Evolutionary conservation across 768 basidiomycete species (phyloP), one percentile per base, ranked within the genome.

Genomic region (Pholiota conissans): DNA sequence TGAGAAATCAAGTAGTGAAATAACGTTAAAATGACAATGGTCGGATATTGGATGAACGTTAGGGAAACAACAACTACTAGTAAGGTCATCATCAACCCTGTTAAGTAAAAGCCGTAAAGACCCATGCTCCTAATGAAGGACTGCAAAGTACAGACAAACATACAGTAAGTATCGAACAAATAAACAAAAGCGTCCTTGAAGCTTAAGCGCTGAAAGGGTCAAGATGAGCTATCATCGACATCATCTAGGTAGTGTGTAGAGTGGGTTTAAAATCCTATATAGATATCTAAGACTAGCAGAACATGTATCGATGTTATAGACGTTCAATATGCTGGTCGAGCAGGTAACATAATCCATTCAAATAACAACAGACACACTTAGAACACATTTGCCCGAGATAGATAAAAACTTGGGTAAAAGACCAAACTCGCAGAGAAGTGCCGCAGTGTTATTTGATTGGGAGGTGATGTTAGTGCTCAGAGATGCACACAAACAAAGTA

Each of bases 131-230:
- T 26, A 27, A 45, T 13, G 29, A 9, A 32, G 35, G 10, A 54
- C 40, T 32, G 45, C 52, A 30, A 53, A 49, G 50, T 51, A 60
- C 47, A 56, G 49, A 45, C 52, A 52, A 27, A 58, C 42, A 20
- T 20, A 20, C 52, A n/a, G n/a, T n/a, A n/a, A n/a, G 18, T 29
- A 52, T 20, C 51, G 45, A 26, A 34, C n/a, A n/a, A n/a, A n/a
- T n/a, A 57, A 49, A 40, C 37, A 46, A 57, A 58, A 60, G 37
- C 61, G 57, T 65, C 65, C 67, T 63, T 67, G 58, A 69, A n/a
- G n/a, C n/a, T n/a, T n/a, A n/a, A n/a, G n/a, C n/a, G n/a, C n/a
- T n/a, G n/a, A n/a, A n/a, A n/a, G n/a, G n/a, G n/a, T n/a, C n/a
- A n/a, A n/a, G n/a, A n/a, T n/a, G n/a, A n/a, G n/a, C n/a, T n/a